Evolutionary conservation across 352 stramenopile species (phyloP).

Genomic region (Phytophthora ohioensis): DNA sequence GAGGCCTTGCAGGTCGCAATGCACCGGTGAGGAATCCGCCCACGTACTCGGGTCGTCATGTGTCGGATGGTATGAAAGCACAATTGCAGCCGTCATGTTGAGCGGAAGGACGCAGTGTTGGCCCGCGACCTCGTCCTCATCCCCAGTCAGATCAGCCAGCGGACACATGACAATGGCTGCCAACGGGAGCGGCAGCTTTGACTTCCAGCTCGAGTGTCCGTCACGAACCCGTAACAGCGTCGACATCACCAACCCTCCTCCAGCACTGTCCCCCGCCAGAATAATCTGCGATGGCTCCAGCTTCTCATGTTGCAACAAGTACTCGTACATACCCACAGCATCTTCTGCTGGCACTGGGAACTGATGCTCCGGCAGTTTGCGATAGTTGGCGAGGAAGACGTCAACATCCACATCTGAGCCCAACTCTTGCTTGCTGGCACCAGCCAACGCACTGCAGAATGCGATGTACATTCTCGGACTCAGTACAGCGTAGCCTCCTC

Average conservation of each 20-base stretch:
- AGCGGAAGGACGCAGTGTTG: slow-evolving; percentile 43
- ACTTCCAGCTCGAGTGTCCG: slow-evolving; percentile 27
- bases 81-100: slow-evolving; percentile 23
- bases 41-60: slow-evolving; percentile 35
- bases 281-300: slow-evolving; percentile 45
- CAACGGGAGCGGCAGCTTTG: slow-evolving; percentile 29
- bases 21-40: slow-evolving; percentile 42
- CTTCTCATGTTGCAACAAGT: slow-evolving; percentile 48
- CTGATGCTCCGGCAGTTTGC: slow-evolving; percentile 44
- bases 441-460: slow-evolving; percentile 37
- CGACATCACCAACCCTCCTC: slow-evolving; percentile 49
- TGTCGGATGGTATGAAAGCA: slow-evolving; percentile 29
- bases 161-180: slow-evolving; percentile 48
- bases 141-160: slow-evolving; percentile 51
- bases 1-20: slow-evolving; percentile 45
- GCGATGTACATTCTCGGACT: slow-evolving; percentile 51
- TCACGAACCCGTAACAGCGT: slow-evolving; percentile 47
- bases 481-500: slow-evolving; percentile 55
- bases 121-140: slow-evolving; percentile 16
- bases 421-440: slow-evolving; percentile 33
- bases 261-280: slow-evolving; percentile 50
- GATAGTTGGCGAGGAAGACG: slow-evolving; percentile 55
- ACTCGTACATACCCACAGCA: slow-evolving; percentile 48
- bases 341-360: slow-evolving; percentile 51
- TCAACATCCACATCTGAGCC: slow-evolving; percentile 26